These are phyloP conservation scores for Solanum hybrid DNA, from an alignment of 305 asterid species.

Conservation along the genomic window DNA sequence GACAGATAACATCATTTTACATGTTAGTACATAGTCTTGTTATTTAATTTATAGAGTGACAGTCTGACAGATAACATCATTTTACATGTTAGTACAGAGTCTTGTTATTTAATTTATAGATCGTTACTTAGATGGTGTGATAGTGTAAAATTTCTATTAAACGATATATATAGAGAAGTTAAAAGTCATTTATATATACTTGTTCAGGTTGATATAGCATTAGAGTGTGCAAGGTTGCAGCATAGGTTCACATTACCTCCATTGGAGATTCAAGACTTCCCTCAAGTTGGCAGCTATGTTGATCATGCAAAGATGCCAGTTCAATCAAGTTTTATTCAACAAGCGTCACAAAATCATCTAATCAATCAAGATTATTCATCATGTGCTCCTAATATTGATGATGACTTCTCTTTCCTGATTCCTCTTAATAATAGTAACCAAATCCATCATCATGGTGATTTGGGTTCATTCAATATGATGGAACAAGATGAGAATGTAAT, in stretches of 20 bases:
- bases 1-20: not conserved
- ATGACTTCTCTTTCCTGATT: slow-evolving; percentile 56
- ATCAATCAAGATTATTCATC: slow-evolving; percentile 37
- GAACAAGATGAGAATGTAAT: slow-evolving; percentile 23
- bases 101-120: no score
- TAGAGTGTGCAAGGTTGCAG: slow-evolving; percentile 43
- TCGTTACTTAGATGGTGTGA: not conserved
- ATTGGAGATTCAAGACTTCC: slow-evolving; percentile 38
- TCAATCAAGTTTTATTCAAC: slow-evolving; percentile 3
- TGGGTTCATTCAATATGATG: slow-evolving; percentile 14
- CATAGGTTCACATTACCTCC: slow-evolving; percentile 45
- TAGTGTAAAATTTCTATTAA: not conserved
- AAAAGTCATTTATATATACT: not conserved
- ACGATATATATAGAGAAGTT: not conserved
- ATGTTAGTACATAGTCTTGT: not conserved
- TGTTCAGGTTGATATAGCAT: slow-evolving; percentile 29
- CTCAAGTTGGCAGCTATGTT: slow-evolving; percentile 16
- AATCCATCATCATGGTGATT: slow-evolving; percentile 11
- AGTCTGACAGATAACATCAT: not conserved
- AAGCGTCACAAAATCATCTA: slow-evolving; percentile 47
- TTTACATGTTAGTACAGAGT: not conserved
- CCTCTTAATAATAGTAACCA: slow-evolving; percentile 20
- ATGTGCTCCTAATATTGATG: slow-evolving; percentile 16
- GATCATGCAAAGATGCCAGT: not conserved
- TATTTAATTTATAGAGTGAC: no score